These are phyloP conservation scores for Vaccinium darrowii DNA, from an alignment of 148 eudicot species.

Conservation along the genomic window DNA sequence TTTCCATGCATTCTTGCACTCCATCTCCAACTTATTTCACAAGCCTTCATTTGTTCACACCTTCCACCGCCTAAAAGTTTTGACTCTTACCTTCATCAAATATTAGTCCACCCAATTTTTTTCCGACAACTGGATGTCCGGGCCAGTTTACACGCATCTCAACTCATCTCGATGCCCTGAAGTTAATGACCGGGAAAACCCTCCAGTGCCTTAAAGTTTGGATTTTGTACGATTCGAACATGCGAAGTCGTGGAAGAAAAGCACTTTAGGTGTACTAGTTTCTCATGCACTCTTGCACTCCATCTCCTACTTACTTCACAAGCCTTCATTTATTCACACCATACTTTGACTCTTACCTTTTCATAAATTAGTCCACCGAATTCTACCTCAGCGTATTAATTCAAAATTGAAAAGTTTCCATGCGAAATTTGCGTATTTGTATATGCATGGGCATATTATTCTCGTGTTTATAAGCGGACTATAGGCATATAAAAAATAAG, in stretches of 20 bases:
- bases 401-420: neutral
- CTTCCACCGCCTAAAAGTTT: neutral
- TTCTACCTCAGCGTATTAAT: too few species aligned
- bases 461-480: neutral
- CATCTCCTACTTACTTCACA: constrained; percentile 16
- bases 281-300: constrained; percentile 17
- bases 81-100: constrained; percentile 5
- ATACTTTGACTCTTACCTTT: constrained; percentile 9
- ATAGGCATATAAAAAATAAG: neutral
- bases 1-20: constrained; percentile 14
- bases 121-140: too few species aligned
- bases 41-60: constrained; percentile 8
- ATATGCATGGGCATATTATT: neutral
- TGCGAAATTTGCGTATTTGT: neutral
- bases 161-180: too few species aligned
- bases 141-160: too few species aligned
- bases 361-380: neutral
- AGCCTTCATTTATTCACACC: constrained; percentile 2
- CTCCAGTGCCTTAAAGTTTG: too few species aligned
- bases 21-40: constrained; percentile 19
- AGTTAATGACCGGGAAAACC: too few species aligned
- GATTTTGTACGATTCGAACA: too few species aligned
- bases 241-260: too few species aligned
- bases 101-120: neutral
- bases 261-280: too few species aligned